Evolutionary conservation across 176 grass and related monocot species (phyloP).

Genomic region (Aegilops sharonensis): DNA sequence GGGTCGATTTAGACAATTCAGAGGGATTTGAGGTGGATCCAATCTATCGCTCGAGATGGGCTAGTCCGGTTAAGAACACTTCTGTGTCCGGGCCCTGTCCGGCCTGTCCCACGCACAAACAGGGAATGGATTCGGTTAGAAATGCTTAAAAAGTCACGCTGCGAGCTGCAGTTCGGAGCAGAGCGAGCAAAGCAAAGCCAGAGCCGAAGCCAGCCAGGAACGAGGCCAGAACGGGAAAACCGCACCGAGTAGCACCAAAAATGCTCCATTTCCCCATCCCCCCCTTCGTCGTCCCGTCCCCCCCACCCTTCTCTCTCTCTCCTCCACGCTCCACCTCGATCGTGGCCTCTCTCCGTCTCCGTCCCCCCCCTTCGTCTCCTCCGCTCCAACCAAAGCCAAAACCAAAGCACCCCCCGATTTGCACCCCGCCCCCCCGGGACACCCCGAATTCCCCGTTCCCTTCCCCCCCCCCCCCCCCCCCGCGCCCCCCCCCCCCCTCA

Average conservation of each 20-base stretch:
- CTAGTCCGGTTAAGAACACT: too few relatives aligned
- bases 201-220: background rate
- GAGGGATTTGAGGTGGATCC: too few relatives aligned
- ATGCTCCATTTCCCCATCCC: background rate
- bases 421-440: constrained; percentile 16
- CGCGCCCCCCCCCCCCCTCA: too few relatives aligned
- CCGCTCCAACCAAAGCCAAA: constrained; percentile 25
- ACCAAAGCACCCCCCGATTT: constrained; percentile 25
- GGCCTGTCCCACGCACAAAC: too few relatives aligned
- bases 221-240: constrained; percentile 15
- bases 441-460: constrained; percentile 20
- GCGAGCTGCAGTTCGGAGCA: too few relatives aligned
- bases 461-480: too few relatives aligned
- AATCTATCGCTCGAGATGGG: too few relatives aligned
- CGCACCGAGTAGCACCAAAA: background rate
- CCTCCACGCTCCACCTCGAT: constrained; percentile 23
- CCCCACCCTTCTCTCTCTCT: background rate
- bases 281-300: background rate
- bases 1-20: too few relatives aligned
- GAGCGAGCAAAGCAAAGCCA: background rate
- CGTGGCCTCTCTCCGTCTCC: background rate
- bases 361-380: background rate
- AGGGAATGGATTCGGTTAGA: too few relatives aligned
- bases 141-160: too few relatives aligned
- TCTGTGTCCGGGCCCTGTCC: too few relatives aligned